Evolutionary conservation across 768 basidiomycete genomes (phyloP).

Genomic region (Rhodotorula kratochvilovae): DNA sequence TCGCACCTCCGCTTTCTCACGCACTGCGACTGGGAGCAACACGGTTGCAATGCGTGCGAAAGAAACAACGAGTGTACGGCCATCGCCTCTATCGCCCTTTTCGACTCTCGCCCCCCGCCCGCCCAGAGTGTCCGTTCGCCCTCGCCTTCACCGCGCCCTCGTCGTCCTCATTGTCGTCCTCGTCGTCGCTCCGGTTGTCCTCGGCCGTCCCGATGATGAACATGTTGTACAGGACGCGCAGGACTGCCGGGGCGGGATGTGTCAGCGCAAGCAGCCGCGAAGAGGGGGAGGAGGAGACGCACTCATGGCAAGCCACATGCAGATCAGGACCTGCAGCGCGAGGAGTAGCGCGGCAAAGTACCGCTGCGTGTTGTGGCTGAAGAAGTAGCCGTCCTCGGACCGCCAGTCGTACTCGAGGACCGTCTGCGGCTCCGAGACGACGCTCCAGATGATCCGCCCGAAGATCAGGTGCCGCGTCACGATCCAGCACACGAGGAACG

Average conservation of each 20-base stretch:
- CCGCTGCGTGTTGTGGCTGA: conserved; percentile 52
- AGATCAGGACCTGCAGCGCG: conserved; percentile 46
- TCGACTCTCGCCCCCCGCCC: neutral
- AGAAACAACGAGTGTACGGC: too few species aligned
- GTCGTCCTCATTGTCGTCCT: conserved; percentile 46
- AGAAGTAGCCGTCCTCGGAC: conserved; percentile 57
- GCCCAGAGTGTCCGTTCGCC: neutral
- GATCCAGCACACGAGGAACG: conserved; percentile 86
- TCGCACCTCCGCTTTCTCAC: neutral
- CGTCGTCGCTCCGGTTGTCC: conserved; percentile 81
- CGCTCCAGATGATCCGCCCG: conserved; percentile 62
- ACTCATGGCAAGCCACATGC: conserved; percentile 35
- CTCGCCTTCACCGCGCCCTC: neutral
- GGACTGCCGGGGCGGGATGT: conserved; percentile 47
- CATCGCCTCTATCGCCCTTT: conserved; percentile 5
- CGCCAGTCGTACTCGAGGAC: conserved; percentile 60
- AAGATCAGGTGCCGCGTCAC: conserved; percentile 82
- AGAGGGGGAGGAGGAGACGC: neutral
- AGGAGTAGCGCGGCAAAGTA: conserved; percentile 53
- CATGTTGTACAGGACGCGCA: conserved; percentile 74
- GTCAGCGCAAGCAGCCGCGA: neutral
- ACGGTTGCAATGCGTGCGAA: neutral
- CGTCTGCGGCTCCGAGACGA: conserved; percentile 55
- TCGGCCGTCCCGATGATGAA: conserved; percentile 69
- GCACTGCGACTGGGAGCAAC: neutral